Base-by-base conservation (phyloP, 2,329 filamentous ascomycete species). In the Elsinoe australis region DNA sequence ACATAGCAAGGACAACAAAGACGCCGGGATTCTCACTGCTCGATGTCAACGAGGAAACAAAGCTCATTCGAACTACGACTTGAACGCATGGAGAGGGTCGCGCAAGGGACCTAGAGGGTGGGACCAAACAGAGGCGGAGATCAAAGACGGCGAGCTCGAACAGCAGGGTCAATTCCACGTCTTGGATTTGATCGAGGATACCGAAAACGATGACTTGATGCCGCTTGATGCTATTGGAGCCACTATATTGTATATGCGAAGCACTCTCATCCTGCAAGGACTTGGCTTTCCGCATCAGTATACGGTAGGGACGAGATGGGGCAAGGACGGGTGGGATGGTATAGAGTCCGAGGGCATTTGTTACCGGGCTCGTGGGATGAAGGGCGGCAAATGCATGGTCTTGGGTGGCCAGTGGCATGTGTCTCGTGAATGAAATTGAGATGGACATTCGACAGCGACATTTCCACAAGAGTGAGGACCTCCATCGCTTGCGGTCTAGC, bases 321-420 rank as follows among this genome's bases (percentile, higher is more conserved):
- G 55, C 8, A 57, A 58, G 28, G 56, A 63, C 4, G 65, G 64
- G 3, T 62, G 58, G 57, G 58, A 61, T n/a, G 65, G 64, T 1
- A 57, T 67, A 17, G 64, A 66, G 54, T 62, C 64, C 2, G 64
- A 67, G 46, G 64, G 65, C 0, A 52, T 67, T 14, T 67, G 63
- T 53, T 67, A 65, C 29, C 12, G 42, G 8, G 28, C 42, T 3
- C 18, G 26, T 9, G 42, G 42, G 14, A 14, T 46, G 12, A 14
- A 19, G 9, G 42, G 42, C 10, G 42, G 42, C 2, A 14, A 29
- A 7, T 46, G 42, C 15, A 29, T 15, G 14, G 26, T 33, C 12
- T 19, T 46, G 14, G 42, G 42, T 7, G 42, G 42, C n/a, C n/a
- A n/a, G n/a, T n/a, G n/a, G n/a, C n/a, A n/a, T n/a, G n/a, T n/a